Evolutionary conservation across 768 basidiomycete species (phyloP).

Genomic region (Leccinellum luteum): DNA sequence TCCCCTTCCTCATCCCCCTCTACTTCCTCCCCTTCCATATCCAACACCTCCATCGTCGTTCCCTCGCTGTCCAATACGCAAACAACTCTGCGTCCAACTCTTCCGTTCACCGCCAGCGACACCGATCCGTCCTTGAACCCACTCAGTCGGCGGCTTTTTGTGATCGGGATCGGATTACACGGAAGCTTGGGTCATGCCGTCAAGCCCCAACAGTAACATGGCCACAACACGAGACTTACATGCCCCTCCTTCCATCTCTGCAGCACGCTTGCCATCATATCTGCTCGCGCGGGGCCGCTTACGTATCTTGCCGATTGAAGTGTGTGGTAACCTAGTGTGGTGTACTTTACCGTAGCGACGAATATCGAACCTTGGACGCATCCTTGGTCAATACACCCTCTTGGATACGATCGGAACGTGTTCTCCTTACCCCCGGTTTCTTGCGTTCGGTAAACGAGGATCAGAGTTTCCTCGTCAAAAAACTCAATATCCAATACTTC

Average conservation of each 20-base stretch:
- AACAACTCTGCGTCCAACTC: slow-evolving; percentile 68
- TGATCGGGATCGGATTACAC: slow-evolving; percentile 49
- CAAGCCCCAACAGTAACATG: slow-evolving; percentile 32
- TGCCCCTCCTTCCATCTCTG: slow-evolving; percentile 58
- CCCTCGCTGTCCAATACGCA: slow-evolving; percentile 70
- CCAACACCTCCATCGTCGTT: slow-evolving; percentile 65
- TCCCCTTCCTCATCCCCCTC: slow-evolving; percentile 39
- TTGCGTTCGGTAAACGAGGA: slow-evolving; percentile 59
- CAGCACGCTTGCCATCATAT: slow-evolving; percentile 59
- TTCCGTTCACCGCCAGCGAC: slow-evolving; percentile 71
- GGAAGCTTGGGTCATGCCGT: slow-evolving; percentile 45
- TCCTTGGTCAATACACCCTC: slow-evolving; percentile 32
- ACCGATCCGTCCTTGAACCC: slow-evolving; percentile 52
- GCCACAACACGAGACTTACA: slow-evolving; percentile 47
- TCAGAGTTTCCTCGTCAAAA: slow-evolving; percentile 71
- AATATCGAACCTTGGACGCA: slow-evolving; percentile 46
- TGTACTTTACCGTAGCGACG: slow-evolving; percentile 65
- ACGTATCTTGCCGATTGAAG: slow-evolving; percentile 49
- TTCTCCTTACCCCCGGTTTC: slow-evolving; percentile 45
- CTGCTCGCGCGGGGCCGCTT: slow-evolving; percentile 56
- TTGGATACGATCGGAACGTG: slow-evolving; percentile 17
- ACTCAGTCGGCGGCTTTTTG: slow-evolving; percentile 52
- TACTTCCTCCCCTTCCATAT: slow-evolving; percentile 65
- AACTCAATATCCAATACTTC: slow-evolving; percentile 69
- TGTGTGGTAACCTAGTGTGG: slow-evolving; percentile 55